phyloP scores from a whole-genome alignment of 208 protist genomes.

The Leishmania major region DNA sequence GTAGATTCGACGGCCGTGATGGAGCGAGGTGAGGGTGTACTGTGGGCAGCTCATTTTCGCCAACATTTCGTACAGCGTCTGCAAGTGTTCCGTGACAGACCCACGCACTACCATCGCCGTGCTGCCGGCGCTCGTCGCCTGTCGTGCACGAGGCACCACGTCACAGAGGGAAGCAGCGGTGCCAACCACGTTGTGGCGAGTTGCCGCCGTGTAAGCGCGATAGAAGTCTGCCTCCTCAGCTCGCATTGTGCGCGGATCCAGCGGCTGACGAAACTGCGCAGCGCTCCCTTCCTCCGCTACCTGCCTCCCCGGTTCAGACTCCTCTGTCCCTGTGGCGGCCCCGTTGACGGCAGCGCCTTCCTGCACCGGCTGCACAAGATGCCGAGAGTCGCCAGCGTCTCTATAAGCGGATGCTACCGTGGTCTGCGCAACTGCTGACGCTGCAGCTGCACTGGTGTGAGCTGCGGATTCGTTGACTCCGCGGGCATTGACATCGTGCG shows the following conservation, averaged over 20 bases:
- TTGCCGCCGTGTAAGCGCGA: constrained; percentile 61
- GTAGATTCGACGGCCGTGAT: constrained; percentile 63
- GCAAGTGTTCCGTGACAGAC: constrained; percentile 42
- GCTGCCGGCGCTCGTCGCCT: background rate
- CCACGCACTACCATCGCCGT: constrained; percentile 16
- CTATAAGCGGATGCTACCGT: background rate
- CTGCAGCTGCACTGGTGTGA: background rate
- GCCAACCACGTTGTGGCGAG: constrained; percentile 22
- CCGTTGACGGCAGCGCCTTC: background rate
- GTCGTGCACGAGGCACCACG: constrained; percentile 1
- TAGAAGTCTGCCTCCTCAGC: constrained; percentile 80
- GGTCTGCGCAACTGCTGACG: background rate
- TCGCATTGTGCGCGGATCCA: constrained; percentile 27
- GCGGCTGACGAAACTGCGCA: constrained; percentile 13
- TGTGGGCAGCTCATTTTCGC: constrained; percentile 79
- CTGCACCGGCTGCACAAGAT: background rate
- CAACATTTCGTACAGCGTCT: constrained; percentile 62
- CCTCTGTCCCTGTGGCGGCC: background rate
- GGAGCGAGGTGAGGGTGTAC: constrained; percentile 82
- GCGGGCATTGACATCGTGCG: background rate
- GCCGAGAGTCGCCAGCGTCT: background rate
- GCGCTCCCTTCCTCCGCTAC: background rate
- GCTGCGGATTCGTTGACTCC: background rate
- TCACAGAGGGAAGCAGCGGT: constrained; percentile 9
- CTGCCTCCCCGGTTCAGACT: background rate